A percentile compares a stretch with the other conserved stretches of the same genome.
phyloP scores from a whole-genome alignment of 1,284 basidiomycete species.

The Volvariella volvacea region DNA sequence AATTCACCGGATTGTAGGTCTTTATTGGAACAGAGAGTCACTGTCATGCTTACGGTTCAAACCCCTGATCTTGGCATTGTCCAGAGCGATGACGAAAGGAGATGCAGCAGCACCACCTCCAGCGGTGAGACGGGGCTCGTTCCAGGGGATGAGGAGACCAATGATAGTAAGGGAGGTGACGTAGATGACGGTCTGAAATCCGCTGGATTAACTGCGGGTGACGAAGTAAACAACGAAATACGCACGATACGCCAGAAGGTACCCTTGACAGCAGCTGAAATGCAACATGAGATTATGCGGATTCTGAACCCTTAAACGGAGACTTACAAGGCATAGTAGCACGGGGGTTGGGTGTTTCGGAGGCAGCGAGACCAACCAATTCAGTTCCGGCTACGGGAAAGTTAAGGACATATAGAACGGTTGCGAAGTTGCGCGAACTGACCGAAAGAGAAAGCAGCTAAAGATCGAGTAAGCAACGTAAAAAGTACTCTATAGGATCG shows the following conservation, averaged over 20 bases:
- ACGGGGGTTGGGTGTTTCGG: conserved; percentile 52
- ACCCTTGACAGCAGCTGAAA: conserved; percentile 32
- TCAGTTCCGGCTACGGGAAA: conserved; percentile 46
- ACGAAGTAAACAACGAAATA: neutral
- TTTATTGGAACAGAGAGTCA: neutral
- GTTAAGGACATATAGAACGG: conserved; percentile 7
- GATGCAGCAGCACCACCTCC: conserved; percentile 37
- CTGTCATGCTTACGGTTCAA: conserved; percentile 48
- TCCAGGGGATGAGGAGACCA: conserved; percentile 45
- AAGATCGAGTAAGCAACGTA: neutral
- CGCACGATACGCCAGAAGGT: conserved; percentile 41
- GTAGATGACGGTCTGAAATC: conserved; percentile 32
- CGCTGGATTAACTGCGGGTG: neutral
- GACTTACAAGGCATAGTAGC: conserved; percentile 43
- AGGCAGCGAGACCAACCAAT: conserved; percentile 60
- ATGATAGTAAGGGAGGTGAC: conserved; percentile 34
- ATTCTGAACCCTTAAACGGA: neutral
- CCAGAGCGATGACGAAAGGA: conserved; percentile 63
- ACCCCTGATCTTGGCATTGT: conserved; percentile 49
- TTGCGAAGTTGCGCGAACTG: too few species aligned
- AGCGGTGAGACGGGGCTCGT: conserved; percentile 38
- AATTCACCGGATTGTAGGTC: neutral
- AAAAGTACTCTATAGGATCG: neutral
- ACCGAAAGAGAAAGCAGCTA: conserved; percentile 55
- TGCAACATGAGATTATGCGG: neutral